These are phyloP conservation scores for Xylariales sp. DNA, from an alignment of 2,329 filamentous ascomycete species.

Conservation along the genomic window DNA sequence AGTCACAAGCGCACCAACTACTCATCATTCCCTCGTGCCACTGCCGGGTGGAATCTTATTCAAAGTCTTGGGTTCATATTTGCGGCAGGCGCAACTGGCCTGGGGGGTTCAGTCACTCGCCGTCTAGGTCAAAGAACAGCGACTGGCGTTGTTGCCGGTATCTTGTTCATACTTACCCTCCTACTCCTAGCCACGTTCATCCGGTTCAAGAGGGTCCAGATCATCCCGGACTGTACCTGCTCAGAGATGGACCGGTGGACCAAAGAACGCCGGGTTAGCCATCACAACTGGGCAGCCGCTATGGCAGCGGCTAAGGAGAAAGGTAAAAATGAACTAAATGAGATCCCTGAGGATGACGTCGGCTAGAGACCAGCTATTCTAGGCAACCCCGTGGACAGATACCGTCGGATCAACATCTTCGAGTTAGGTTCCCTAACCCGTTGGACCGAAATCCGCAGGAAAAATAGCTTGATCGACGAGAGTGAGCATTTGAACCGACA, in stretches of 20 bases:
- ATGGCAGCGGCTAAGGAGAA: constrained; percentile 51
- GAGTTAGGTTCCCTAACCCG: constrained; percentile 75
- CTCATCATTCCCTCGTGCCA: constrained; percentile 79
- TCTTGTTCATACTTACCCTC: constrained; percentile 73
- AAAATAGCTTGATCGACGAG: constrained; percentile 67
- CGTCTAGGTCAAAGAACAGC: constrained; percentile 74
- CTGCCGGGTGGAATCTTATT: constrained; percentile 76
- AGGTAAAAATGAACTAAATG: constrained; percentile 44
- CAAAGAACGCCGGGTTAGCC: constrained; percentile 61
- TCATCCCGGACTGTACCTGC: constrained; percentile 72
- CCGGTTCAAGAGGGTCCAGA: constrained; percentile 74
- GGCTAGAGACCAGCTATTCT: constrained; percentile 76
- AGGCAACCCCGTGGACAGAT: constrained; percentile 76
- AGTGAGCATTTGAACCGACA: constrained; percentile 51
- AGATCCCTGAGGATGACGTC: constrained; percentile 65
- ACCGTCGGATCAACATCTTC: constrained; percentile 75
- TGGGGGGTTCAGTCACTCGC: constrained; percentile 75
- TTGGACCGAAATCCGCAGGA: constrained; percentile 77
- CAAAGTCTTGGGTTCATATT: constrained; percentile 77
- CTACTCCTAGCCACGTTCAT: constrained; percentile 71
- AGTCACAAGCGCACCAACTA: constrained; percentile 71
- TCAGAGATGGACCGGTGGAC: constrained; percentile 66
- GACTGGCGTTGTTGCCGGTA: constrained; percentile 75
- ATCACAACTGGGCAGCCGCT: constrained; percentile 57
- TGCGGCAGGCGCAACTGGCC: constrained; percentile 74